These are phyloP conservation scores for Angophora floribunda DNA, from an alignment of 345 rosid species.

Conservation along the genomic window DNA sequence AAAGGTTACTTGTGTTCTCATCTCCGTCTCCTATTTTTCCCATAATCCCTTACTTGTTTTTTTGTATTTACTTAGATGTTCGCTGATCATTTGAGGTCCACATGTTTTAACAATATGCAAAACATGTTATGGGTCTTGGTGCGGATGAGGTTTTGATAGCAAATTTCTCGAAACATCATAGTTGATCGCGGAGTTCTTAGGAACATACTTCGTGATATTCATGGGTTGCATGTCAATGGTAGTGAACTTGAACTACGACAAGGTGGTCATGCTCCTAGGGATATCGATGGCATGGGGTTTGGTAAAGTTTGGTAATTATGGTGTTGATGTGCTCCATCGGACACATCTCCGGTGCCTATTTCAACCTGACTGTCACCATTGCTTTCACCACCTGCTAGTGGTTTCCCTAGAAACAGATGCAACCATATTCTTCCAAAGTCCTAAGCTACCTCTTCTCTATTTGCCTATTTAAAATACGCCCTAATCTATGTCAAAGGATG, in stretches of 20 bases:
- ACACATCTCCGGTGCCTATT: conserved; percentile 13
- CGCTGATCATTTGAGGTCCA: background rate
- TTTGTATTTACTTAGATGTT: background rate
- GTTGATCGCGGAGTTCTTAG: conserved; percentile 48
- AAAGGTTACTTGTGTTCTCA: background rate
- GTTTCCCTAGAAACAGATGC: conserved; percentile 75
- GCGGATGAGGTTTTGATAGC: background rate
- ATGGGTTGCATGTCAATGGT: conserved; percentile 76
- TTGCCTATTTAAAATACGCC: background rate
- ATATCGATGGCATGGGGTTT: conserved; percentile 73
- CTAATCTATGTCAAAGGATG: background rate
- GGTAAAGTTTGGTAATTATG: conserved; percentile 70
- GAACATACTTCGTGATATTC: conserved; percentile 80
- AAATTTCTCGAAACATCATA: no score
- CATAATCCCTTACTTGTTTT: background rate
- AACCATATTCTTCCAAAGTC: background rate
- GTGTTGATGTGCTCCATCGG: conserved; percentile 75
- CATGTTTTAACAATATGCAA: background rate
- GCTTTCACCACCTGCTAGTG: conserved; percentile 77
- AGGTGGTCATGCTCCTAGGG: conserved; percentile 62
- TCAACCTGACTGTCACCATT: conserved; percentile 86
- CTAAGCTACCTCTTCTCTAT: background rate
- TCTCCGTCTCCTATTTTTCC: background rate
- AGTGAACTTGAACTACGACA: conserved; percentile 48
- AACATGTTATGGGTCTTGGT: background rate